Base-by-base conservation (phyloP, 2,329 filamentous ascomycete genomes). In the Hortaea sp. region DNA sequence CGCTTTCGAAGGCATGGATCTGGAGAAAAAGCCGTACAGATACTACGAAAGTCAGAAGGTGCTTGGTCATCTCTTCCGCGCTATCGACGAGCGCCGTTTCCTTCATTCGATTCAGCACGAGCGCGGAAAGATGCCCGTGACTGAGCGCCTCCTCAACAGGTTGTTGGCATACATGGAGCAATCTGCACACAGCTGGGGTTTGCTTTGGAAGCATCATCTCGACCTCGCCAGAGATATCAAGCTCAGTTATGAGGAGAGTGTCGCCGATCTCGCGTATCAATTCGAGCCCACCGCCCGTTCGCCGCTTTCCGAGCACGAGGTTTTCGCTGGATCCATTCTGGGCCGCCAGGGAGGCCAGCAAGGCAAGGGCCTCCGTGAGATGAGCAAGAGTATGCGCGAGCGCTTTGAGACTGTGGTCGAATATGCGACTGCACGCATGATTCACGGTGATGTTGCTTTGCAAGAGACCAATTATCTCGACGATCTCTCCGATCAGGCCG, bases 21-120 rank as follows among this genome's bases (percentile, higher is more conserved):
- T 47, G 4, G 57, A 59, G 41, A 56, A 49, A 0, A 50, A 47
- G 7, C 52, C 64, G 54, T 5, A 68, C 72, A 63, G 65, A 3
- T 90, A 81, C 58, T 89, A 92, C 60, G 65, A 63, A 30, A 88
- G 82, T 1, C 55, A 78, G 0, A 87, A 85, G 53, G 70, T 84
- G 0, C 72, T 92, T 0, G 87, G 87, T 0, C 64, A 72, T 4
- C 69, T 94, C 0, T 92, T 85, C 59, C 78, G 85, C 1, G 75
- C 73, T 0, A 81, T 94, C 7, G 79, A 94, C 54, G 86, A 92
- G 62, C 71, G 72, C 40, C 72, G 74, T 44, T 84, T 89, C 39
- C 82, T 81, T 69, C 55, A 64, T 6, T 61, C 74, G 5, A 64
- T 80, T 51, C 57, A 62, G 32, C 31, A 46, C 4, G 47, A 56